Evolutionary conservation across 2,329 filamentous ascomycete genomes (phyloP).

Genomic region (Hypoxylon sp.): DNA sequence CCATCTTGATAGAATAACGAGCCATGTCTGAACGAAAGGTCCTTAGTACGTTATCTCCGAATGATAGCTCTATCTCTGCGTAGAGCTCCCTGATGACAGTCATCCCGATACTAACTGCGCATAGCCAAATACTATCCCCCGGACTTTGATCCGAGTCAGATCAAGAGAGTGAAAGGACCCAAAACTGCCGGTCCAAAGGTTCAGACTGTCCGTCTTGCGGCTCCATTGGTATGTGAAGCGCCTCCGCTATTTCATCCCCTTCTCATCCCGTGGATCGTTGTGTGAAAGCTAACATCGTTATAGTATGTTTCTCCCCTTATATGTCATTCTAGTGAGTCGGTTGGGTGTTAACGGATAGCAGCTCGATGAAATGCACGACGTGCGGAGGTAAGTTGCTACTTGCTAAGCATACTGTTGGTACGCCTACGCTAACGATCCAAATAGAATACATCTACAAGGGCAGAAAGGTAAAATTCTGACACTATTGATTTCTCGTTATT

Average conservation of each 20-base stretch:
- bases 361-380: conserved; percentile 59
- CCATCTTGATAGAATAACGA: conserved; percentile 27
- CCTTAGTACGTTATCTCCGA: conserved; percentile 49
- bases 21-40: conserved; percentile 63
- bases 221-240: conserved; percentile 75
- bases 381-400: conserved; percentile 55
- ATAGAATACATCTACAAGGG: conserved; percentile 44
- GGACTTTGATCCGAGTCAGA: conserved; percentile 91
- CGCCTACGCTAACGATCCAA: conserved; percentile 11
- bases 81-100: neutral
- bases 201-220: conserved; percentile 92
- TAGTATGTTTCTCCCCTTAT: conserved; percentile 24
- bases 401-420: neutral
- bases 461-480: conserved; percentile 33
- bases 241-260: conserved; percentile 54
- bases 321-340: neutral
- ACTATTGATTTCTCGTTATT: conserved; percentile 57
- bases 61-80: neutral
- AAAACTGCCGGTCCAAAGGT: conserved; percentile 83
- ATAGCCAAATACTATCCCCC: conserved; percentile 72
- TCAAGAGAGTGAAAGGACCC: conserved; percentile 77
- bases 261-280: conserved; percentile 35
- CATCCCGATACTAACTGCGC: conserved; percentile 40
- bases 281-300: conserved; percentile 48
- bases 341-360: conserved; percentile 13